Conservation (phyloP, 352 stramenopile species). For the Globisporangium solare region DNA sequence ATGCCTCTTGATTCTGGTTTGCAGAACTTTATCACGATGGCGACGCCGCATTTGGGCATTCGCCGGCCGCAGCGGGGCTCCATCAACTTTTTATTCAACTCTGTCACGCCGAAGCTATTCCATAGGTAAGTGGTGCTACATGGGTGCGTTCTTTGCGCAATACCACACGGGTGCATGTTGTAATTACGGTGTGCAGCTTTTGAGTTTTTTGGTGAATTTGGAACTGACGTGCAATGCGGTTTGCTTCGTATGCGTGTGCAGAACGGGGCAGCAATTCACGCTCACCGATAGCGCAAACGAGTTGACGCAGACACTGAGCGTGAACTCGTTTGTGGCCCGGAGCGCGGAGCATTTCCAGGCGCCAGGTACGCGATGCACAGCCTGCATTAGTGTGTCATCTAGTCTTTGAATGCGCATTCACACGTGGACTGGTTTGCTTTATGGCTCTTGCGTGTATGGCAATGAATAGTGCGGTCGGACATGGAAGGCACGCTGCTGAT, state of each 20-base stretch:
- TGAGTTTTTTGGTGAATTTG: no score
- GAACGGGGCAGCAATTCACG: conserved; percentile 60
- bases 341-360: no score
- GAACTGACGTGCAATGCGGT: not conserved
- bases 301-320: conserved; percentile 35
- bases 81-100: conserved; percentile 68
- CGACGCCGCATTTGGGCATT: conserved; percentile 73
- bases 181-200: no score
- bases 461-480: conserved; percentile 17
- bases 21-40: conserved; percentile 81
- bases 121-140: conserved; percentile 26
- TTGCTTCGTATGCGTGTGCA: conserved; percentile 1
- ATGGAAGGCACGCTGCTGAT: conserved; percentile 30
- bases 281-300: conserved; percentile 53
- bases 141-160: no score
- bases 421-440: no score
- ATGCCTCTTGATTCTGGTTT: not conserved
- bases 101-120: conserved; percentile 60
- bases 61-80: conserved; percentile 48
- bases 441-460: not conserved
- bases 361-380: conserved; percentile 3
- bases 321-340: conserved; percentile 4
- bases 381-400: not conserved
- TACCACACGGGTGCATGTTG: no score
- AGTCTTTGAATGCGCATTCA: not conserved